Base-by-base conservation (phyloP, 2,329 filamentous ascomycete species). In the Ophiobolus disseminans region DNA sequence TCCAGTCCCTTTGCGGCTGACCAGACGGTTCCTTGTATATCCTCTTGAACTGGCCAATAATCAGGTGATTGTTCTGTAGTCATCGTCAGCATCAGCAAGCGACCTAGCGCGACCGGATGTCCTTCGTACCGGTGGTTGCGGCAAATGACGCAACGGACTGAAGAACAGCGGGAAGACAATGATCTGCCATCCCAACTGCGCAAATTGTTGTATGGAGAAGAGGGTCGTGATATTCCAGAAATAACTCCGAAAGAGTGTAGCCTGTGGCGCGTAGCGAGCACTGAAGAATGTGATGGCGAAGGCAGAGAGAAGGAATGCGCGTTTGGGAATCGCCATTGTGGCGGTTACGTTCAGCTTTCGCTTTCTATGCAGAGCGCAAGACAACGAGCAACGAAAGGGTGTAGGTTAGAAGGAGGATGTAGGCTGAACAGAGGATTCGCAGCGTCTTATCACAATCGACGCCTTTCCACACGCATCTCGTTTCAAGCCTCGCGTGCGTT, bases 101-200 rank as follows among this genome's bases (percentile, higher is more conserved):
- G 20, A n/a, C 19, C 14, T n/a, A 25, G 21, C 14, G 13, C 5
- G 17, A 16, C 11, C 43, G 36, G 20, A 20, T 23, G 20, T 25
- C 13, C 40, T 32, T 65, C 77, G 60, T 61, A 82, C 81, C 34
- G 74, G 62, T 5, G 83, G 81, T 10, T 75, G 71, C 3, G 84
- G 84, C 23, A 88, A 64, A 59, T 84, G 72, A 50, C 82, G 78
- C 37, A 88, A 58, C 2, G 84, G 83, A 30, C 79, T 85, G 50
- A 87, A 73, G 50, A 78, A 82, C 25, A 76, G 70, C 3, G 85
- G 86, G 59, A 84, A 87, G 34, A 88, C 58, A 8, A 85, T 40
- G 0, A 82, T 62, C 4, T 45, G 64, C 69, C 75, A 84, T 20
- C 70, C 56, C 3, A 60, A 60, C 54, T 70, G 75, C 1, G 63